Conservation (phyloP, 768 basidiomycete genomes). For the Boletellus sp. region DNA sequence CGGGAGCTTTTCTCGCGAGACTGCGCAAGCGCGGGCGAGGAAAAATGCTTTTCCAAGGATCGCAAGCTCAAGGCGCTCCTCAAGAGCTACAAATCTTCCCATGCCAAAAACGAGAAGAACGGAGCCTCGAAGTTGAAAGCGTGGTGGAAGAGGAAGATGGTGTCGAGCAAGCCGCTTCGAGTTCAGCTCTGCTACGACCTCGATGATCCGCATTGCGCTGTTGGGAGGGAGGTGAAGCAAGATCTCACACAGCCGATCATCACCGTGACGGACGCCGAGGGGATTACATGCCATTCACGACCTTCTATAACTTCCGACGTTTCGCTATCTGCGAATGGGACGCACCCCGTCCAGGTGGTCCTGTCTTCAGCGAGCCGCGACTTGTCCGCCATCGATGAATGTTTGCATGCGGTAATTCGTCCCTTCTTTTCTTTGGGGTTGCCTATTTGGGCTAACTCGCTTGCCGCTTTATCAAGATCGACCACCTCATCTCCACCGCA, state of each 20-base stretch:
- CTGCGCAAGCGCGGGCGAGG: slow-evolving; percentile 16
- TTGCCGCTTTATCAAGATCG: slow-evolving; percentile 38
- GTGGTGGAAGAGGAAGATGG: slow-evolving; percentile 62
- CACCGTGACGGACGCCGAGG: slow-evolving; percentile 24
- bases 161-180: slow-evolving; percentile 35
- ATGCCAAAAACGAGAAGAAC: slow-evolving; percentile 29
- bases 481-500: slow-evolving; percentile 51
- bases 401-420: slow-evolving; percentile 47
- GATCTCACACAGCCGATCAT: slow-evolving; percentile 17
- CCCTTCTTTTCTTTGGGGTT: slow-evolving; percentile 9
- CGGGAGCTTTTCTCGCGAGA: slow-evolving; percentile 31
- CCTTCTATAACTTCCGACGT: slow-evolving; percentile 6
- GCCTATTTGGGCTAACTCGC: slow-evolving; percentile 5
- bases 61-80: slow-evolving; percentile 40
- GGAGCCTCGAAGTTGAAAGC: slow-evolving; percentile 52
- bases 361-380: slow-evolving; percentile 55
- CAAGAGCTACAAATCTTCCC: slow-evolving; percentile 39
- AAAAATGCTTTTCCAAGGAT: slow-evolving; percentile 29
- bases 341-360: slow-evolving; percentile 44
- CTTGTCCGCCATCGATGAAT: slow-evolving; percentile 51
- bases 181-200: slow-evolving; percentile 41
- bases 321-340: slow-evolving; percentile 33
- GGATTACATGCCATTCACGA: slow-evolving; percentile 14
- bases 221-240: slow-evolving; percentile 36
- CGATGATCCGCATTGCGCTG: slow-evolving; percentile 38